Percentiles rank a stretch among this genome's conserved stretches.
phyloP scores from a whole-genome alignment of 306 rosid genomes.

The Cicer chorassanicum region DNA sequence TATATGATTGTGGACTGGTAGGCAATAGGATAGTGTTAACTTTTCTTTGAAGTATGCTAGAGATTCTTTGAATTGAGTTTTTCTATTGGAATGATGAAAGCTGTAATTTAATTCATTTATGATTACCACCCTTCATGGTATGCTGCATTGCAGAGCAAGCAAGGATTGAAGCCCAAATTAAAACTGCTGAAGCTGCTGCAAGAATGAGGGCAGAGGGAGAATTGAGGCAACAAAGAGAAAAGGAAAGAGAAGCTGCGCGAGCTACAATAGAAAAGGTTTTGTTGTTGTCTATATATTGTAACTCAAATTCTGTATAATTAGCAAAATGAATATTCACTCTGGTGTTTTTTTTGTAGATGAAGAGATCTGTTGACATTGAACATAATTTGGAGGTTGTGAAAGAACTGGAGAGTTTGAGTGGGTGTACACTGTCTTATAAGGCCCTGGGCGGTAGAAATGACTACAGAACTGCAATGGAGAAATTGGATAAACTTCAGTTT shows the following conservation, averaged over 20 bases:
- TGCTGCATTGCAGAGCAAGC: conserved; percentile 64
- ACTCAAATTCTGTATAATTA: neutral
- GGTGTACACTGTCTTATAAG: conserved; percentile 51
- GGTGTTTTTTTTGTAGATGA: conserved; percentile 53
- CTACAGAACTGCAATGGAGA: conserved; percentile 40
- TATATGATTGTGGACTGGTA: neutral
- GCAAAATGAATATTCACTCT: neutral
- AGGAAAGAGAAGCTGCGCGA: conserved; percentile 90
- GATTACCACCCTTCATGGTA: neutral
- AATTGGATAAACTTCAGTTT: conserved; percentile 44
- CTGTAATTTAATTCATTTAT: conserved; percentile 5
- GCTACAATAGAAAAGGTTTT: conserved; percentile 70
- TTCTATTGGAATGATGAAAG: neutral
- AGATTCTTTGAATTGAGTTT: conserved; percentile 14
- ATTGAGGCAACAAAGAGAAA: conserved; percentile 61
- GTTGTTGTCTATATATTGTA: neutral
- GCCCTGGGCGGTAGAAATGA: conserved; percentile 37
- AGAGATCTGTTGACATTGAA: conserved; percentile 72
- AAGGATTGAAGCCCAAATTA: conserved; percentile 80
- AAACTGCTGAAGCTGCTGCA: conserved; percentile 72
- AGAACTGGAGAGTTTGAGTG: conserved; percentile 73
- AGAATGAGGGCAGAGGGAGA: conserved; percentile 60
- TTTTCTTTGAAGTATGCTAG: neutral
- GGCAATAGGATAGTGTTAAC: neutral
- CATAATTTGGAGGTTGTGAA: conserved; percentile 60